Evolutionary conservation across 2,329 filamentous ascomycete species (phyloP), one percentile per base, ranked within the genome.

Genomic region (Aspergillus terreus): DNA sequence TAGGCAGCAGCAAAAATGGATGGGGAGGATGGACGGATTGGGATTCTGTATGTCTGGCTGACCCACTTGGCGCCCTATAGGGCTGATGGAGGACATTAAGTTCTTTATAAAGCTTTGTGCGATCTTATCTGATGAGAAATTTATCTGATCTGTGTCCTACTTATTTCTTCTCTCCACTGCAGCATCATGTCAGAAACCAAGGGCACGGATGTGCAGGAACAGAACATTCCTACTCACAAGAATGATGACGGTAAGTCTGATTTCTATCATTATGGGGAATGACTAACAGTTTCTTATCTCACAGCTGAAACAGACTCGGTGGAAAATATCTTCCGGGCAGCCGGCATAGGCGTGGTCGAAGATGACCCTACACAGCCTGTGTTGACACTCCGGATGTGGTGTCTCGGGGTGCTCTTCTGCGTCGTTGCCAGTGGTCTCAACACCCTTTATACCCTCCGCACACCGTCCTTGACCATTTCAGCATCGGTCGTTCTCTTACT

Each of bases 341-440:
- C 72, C 71, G 17, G 78, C 69, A 58, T 79, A 73, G 30, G 78
- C 73, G 49, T 78, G 76, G 53, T 80, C 69, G 55, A 82, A 69
- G 58, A 80, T 78, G n/a, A 80, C 58, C 1, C 75, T 70, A 19
- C 80, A 55, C 57, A 2, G 67, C 72, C 6, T 46, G 59, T 27
- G 54, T n/a, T 56, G 15, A 59, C 57, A 5, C 38, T 51, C 6
- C 50, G 57, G 5, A 59, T 59, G 57, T 60, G 57, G 54, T 23
- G 55, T 17, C 42, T 59, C 10, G 57, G 57, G 0, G 52, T 60
- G 2, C 30, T 35, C 2, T 60, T 58, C 19, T 55, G 50, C 10
- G 40, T 60, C 10, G 41, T 55, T 4, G 57, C 47, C 41, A 56
- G 55, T 35, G 57, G 56, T 3, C 17, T 60, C 2, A 60, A 60